Evolutionary conservation across 352 stramenopile species (phyloP).

Genomic region (Globisporangium ultimum): DNA sequence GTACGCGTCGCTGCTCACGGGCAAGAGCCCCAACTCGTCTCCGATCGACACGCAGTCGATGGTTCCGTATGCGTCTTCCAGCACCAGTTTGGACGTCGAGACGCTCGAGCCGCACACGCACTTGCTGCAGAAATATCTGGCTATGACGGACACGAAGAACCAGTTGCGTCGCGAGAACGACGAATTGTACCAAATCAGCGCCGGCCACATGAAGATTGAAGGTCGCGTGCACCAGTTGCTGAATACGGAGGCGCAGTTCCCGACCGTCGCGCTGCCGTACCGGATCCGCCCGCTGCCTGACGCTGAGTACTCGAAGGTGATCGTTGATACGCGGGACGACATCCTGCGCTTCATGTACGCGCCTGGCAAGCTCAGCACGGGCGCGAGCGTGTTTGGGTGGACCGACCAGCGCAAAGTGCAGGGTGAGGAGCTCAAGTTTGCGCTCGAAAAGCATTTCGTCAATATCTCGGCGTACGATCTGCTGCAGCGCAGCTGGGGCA

Average conservation of each 20-base stretch:
- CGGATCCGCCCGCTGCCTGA: conserved; percentile 30
- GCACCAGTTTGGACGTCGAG: too few species aligned
- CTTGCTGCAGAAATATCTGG: conserved; percentile 40
- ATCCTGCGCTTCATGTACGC: conserved; percentile 45
- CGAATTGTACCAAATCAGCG: conserved; percentile 47
- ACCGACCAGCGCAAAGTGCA: conserved; percentile 54
- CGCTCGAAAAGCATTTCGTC: conserved; percentile 52
- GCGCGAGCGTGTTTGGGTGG: conserved; percentile 56
- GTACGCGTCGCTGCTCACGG: conserved; percentile 34
- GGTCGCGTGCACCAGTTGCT: conserved; percentile 52
- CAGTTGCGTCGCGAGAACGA: conserved; percentile 48
- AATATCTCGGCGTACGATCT: conserved; percentile 34
- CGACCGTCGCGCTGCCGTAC: conserved; percentile 21
- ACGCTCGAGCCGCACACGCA: neutral
- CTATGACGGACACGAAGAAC: conserved; percentile 42
- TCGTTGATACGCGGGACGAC: conserved; percentile 42
- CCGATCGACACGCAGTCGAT: neutral
- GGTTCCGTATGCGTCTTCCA: neutral
- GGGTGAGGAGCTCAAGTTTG: conserved; percentile 48
- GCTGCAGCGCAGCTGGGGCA: conserved; percentile 46
- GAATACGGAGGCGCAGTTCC: conserved; percentile 32
- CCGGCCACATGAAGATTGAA: conserved; percentile 47
- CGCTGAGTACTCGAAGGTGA: conserved; percentile 36
- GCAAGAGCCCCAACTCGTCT: neutral
- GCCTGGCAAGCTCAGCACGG: conserved; percentile 41